Base-by-base conservation (phyloP, 345 rosid genomes). In the Ceriops decandra region DNA sequence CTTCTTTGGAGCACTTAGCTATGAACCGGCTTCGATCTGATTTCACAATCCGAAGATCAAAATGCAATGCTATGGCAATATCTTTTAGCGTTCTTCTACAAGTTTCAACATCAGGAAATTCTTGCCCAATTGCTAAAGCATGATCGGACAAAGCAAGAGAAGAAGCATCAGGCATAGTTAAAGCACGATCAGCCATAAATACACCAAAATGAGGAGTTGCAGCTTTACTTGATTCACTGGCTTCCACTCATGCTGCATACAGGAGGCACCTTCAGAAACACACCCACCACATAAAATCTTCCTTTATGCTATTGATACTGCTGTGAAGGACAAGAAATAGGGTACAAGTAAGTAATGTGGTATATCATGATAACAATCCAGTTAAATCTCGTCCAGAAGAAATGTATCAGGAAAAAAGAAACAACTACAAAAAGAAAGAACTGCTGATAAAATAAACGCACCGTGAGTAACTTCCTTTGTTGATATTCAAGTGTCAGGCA, bases 1-100 rank as follows among this genome's bases (percentile, higher is more conserved):
- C 99, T 87, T 90, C 99, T 84, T 87, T 91, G 66, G 99, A 91
- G 82, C 99, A 95, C 79, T 91, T 95, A 75, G 99, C 99, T 60
- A 95, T 95, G 75, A 95, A 95, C 26, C 99, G 83, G 79, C 99
- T 95, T 49, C 98, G 87, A 78, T 91, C 99, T 56, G 99, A 95
- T 85, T 95, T 95, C 51, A 95, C 99, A 63, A 95, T 95, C 53
- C 99, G 87, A 64, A 95, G 92, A 81, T 95, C 98, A 71, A 95
- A 95, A 80, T 95, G 99, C 65, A 91, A 70, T 42, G 99, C 93
- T 77, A 95, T 88, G 31, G 99, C 98, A 71, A 90, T 79, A 75
- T 95, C 99, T 87, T 95, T 95, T 75, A 95, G 76, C 11, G 89
- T 74, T 82, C 99, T 90, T 85, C 99, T 82, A 71, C 99, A 95